These are phyloP conservation scores for Brassica cretica DNA, from an alignment of 345 rosid genomes.

Conservation along the genomic window DNA sequence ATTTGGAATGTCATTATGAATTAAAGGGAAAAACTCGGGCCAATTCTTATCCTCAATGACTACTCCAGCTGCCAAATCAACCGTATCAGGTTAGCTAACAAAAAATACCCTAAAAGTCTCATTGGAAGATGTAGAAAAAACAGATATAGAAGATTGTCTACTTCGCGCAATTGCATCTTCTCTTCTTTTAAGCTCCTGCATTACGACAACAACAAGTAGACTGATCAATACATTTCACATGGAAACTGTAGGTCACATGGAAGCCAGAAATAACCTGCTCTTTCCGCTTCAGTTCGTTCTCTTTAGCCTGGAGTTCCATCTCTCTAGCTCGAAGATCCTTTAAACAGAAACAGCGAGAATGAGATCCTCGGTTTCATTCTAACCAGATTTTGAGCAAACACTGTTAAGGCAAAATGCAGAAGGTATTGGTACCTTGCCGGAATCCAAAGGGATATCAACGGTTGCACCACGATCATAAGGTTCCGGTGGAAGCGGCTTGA, in stretches of 20 bases:
- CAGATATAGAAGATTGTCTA: conserved; percentile 19
- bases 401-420: conserved; percentile 5
- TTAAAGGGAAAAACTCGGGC: conserved; percentile 91
- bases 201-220: conserved; percentile 4
- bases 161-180: conserved; percentile 83
- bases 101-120: not conserved
- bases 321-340: conserved; percentile 87
- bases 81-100: conserved; percentile 21
- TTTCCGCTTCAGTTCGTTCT: conserved; percentile 76
- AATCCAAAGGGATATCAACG: conserved; percentile 84
- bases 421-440: conserved; percentile 55
- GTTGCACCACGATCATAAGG: conserved; percentile 96
- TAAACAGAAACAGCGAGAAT: conserved; percentile 15
- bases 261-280: conserved; percentile 63
- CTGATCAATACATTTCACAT: not conserved
- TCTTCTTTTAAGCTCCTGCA: conserved; percentile 80
- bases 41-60: conserved; percentile 91
- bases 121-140: not conserved
- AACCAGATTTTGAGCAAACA: conserved; percentile 7
- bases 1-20: conserved; percentile 90
- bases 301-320: conserved; percentile 91
- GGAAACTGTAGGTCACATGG: conserved; percentile 19
- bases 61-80: conserved; percentile 76
- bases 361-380: not conserved
- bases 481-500: conserved; percentile 93